These are phyloP conservation scores for Clonostachys byssicola DNA, from an alignment of 2,329 filamentous ascomycete species.

Conservation along the genomic window DNA sequence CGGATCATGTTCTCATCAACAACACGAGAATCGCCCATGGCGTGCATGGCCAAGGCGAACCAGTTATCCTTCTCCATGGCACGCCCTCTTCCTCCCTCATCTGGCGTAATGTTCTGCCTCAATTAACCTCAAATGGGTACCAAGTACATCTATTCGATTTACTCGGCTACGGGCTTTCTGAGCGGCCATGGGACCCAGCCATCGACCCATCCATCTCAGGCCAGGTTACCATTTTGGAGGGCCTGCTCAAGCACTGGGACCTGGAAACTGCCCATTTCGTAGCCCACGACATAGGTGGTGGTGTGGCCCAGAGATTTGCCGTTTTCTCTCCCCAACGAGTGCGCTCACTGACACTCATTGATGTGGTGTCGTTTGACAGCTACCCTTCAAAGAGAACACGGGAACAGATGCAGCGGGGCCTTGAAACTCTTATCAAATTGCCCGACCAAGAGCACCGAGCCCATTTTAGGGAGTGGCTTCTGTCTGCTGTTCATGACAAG, in stretches of 20 bases:
- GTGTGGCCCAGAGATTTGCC: constrained; percentile 18
- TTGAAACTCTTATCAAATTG: constrained; percentile 16
- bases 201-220: constrained; percentile 24
- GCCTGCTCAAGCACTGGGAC: constrained; percentile 16
- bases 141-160: constrained; percentile 21
- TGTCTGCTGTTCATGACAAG: constrained; percentile 12
- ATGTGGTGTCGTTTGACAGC: constrained; percentile 23
- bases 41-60: constrained; percentile 14
- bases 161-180: constrained; percentile 22
- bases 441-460: constrained; percentile 10
- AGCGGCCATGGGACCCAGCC: constrained; percentile 17
- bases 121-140: constrained; percentile 11
- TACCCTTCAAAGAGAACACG: constrained; percentile 22
- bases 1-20: constrained; percentile 16
- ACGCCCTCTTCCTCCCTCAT: constrained; percentile 26
- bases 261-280: constrained; percentile 16
- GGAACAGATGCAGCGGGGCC: constrained; percentile 18
- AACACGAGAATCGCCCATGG: constrained; percentile 18
- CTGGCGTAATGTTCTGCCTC: constrained; percentile 19
- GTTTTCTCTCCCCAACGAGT: constrained; percentile 13
- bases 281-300: constrained; percentile 23
- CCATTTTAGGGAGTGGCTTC: constrained; percentile 19
- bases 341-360: constrained; percentile 18
- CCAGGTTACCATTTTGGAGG: constrained; percentile 19
- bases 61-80: constrained; percentile 22